phyloP scores from a whole-genome alignment of 2,329 filamentous ascomycete genomes.

The Fusarium equiseti region DNA sequence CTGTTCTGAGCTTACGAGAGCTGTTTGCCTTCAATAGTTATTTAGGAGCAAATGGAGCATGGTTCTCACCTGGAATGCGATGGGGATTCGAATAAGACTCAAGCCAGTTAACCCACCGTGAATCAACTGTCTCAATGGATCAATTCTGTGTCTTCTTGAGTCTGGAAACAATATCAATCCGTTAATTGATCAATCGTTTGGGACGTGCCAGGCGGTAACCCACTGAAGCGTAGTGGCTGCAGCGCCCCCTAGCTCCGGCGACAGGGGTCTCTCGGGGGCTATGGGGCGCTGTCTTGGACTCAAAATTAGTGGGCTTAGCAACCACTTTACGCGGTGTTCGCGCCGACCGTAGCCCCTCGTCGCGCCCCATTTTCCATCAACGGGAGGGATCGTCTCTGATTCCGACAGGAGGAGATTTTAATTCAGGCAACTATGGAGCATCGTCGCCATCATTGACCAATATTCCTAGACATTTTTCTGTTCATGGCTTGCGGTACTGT shows the following conservation, averaged over 20 bases:
- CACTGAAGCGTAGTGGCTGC: slow-evolving; percentile 39
- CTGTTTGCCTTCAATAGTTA: neutral
- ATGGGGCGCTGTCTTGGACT: slow-evolving; percentile 37
- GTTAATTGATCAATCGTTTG: slow-evolving; percentile 26
- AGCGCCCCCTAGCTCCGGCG: slow-evolving; percentile 32
- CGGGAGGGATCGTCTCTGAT: slow-evolving; percentile 41
- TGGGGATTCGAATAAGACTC: neutral
- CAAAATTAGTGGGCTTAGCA: slow-evolving; percentile 43
- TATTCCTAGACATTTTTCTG: slow-evolving; percentile 38
- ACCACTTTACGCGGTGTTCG: slow-evolving; percentile 50
- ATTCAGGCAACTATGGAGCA: slow-evolving; percentile 52
- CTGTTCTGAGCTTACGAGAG: slow-evolving; percentile 36
- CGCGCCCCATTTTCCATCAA: slow-evolving; percentile 46
- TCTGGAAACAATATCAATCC: slow-evolving; percentile 14
- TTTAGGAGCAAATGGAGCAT: neutral
- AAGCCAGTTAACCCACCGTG: neutral
- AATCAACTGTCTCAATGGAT: slow-evolving; percentile 31
- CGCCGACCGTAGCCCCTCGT: slow-evolving; percentile 44
- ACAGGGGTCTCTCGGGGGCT: slow-evolving; percentile 28
- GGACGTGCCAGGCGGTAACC: slow-evolving; percentile 32
- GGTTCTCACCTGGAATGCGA: neutral
- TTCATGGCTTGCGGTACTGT: slow-evolving; percentile 16
- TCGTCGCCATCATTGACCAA: slow-evolving; percentile 39
- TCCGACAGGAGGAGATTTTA: slow-evolving; percentile 38
- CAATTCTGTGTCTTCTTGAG: slow-evolving; percentile 7